A percentile compares a stretch with the other conserved stretches of the same genome.
Evolutionary conservation across 192 early-diverging fungal species (phyloP).

Genomic region (Glomus cerebriforme): DNA sequence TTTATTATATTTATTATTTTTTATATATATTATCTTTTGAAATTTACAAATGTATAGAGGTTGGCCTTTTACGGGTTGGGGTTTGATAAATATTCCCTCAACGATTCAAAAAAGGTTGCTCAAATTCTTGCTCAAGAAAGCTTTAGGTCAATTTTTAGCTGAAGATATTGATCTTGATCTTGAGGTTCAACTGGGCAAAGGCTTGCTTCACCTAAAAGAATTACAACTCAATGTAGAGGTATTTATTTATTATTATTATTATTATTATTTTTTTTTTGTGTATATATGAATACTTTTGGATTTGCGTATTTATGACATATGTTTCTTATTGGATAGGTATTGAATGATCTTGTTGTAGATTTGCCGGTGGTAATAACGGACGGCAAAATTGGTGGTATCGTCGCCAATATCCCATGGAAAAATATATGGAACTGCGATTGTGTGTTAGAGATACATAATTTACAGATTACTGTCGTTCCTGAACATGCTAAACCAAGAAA

Average conservation of each 20-base stretch:
- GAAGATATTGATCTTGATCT: conserved; percentile 76
- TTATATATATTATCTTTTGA: too few relatives aligned
- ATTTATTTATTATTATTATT: conserved; percentile 31
- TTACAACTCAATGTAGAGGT: conserved; percentile 79
- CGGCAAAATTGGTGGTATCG: conserved; percentile 70
- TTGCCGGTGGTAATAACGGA: conserved; percentile 70
- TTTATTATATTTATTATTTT: too few relatives aligned
- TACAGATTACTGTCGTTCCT: conserved; percentile 58
- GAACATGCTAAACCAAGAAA: conserved; percentile 30
- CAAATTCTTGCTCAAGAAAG: conserved; percentile 77
- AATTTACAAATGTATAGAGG: conserved; percentile 18
- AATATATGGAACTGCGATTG: conserved; percentile 83
- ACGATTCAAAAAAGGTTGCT: conserved; percentile 82
- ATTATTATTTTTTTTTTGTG: not conserved
- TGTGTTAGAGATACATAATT: conserved; percentile 69
- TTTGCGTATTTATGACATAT: not conserved
- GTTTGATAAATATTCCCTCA: conserved; percentile 52
- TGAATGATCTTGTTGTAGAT: conserved; percentile 70
- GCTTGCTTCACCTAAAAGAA: conserved; percentile 74
- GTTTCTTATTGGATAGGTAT: conserved; percentile 41
- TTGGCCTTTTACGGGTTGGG: conserved; percentile 30
- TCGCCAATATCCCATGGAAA: conserved; percentile 77
- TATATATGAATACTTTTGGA: not conserved
- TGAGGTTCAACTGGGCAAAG: conserved; percentile 82
- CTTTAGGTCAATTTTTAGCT: conserved; percentile 84